Conservation (phyloP, 768 basidiomycete genomes). For the Coprinopsis sp. region DNA sequence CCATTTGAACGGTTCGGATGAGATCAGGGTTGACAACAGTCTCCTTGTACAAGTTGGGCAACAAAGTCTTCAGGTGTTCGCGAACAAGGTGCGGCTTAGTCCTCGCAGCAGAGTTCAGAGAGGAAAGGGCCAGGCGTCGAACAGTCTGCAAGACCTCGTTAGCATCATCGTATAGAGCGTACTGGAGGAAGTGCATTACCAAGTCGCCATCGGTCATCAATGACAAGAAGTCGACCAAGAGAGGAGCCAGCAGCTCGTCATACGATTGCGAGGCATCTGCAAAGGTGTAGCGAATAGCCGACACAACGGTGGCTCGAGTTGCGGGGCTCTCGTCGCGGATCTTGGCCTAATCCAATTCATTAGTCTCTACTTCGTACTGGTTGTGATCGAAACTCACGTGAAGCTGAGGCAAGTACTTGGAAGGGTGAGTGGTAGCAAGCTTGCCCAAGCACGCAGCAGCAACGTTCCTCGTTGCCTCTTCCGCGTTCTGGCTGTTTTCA, state of each 20-base stretch:
- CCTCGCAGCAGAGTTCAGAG: constrained; percentile 91
- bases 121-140: constrained; percentile 82
- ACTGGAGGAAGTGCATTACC: constrained; percentile 39
- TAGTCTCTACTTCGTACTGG: not conserved
- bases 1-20: constrained; percentile 92
- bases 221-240: constrained; percentile 88
- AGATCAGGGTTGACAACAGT: constrained; percentile 74
- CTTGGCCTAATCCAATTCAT: constrained; percentile 42
- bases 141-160: constrained; percentile 56
- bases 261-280: constrained; percentile 81
- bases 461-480: constrained; percentile 90
- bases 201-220: constrained; percentile 86
- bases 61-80: constrained; percentile 70
- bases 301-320: constrained; percentile 83
- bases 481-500: constrained; percentile 82
- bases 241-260: constrained; percentile 84
- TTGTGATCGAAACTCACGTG: constrained; percentile 49
- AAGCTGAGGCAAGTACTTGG: constrained; percentile 86
- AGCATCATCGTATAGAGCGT: not conserved
- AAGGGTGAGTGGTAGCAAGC: constrained; percentile 86
- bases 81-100: constrained; percentile 90
- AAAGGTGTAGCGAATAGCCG: constrained; percentile 92
- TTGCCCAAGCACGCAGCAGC: constrained; percentile 97
- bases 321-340: constrained; percentile 64
- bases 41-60: constrained; percentile 84